Base-by-base conservation (phyloP, 2,329 filamentous ascomycete species). In the Botrytis galanthina region DNA sequence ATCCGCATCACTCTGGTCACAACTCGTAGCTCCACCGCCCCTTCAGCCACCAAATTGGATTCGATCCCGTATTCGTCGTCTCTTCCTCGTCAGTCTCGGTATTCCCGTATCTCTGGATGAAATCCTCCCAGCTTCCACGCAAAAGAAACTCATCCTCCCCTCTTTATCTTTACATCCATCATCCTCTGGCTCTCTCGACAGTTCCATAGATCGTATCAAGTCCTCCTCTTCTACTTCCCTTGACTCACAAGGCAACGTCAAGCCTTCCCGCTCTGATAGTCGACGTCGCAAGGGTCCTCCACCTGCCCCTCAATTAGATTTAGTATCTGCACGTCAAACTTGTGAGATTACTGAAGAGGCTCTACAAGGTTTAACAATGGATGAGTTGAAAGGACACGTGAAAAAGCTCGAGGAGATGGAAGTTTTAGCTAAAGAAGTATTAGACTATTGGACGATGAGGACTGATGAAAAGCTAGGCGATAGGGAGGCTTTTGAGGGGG, bases 41-140 rank as follows among this genome's bases (percentile, higher is more conserved):
- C 89, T 99, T 54, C 94, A 97, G 79, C 96, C 96, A 9, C 95
- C 96, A 0, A 96, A 99, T 82, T 99, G 96, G 96, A 97, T 98
- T 74, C 93, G 96, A 76, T 97, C 94, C 70, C 93, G 95, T 70
- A 99, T 97, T 78, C 91, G 96, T 71, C 93, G 96, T 42, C 89
- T 99, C 39, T 99, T 99, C 82, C 90, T 99, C 60, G 95, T 99
- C 71, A 98, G 95, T 1, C 89, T 99, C 0, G 96, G 96, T 29
- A 96, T 99, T 0, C 96, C 96, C 1, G 94, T 99, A 62, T 96
- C 99, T 79, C 87, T 99, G 0, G 96, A 99, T 82, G 96, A 99
- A 84, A 98, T 99, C 72, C 88, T 99, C 12, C 96, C 96, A 0
- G 95, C 95, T 0, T 97, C 93, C 20, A 98, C 98, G 83, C 96